Base-by-base conservation (phyloP, 108 stramenopile genomes). In the Cyclotella sp. region DNA sequence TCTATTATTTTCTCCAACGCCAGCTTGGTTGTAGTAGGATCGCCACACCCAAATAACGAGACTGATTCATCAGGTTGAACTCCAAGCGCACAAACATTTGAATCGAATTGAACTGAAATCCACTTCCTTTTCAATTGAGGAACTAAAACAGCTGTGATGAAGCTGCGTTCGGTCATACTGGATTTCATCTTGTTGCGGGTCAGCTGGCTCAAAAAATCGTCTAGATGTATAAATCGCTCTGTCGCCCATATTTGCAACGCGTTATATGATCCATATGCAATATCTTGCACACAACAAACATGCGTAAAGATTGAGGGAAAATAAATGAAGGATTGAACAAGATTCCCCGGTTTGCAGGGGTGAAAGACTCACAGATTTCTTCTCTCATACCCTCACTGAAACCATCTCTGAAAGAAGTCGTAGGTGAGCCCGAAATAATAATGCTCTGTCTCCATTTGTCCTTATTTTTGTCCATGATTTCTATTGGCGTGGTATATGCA, bases 231-330 rank as follows among this genome's bases (percentile, higher is more conserved):
- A 58, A 89, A 89, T 4, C 88, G 80, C 58, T 77, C 57, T n/a
- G 84, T 81, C 13, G 85, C 69, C 85, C 85, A 89, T 19, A 89
- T 58, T 47, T 83, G 63, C 16, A 81, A 77, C 4, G 73, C 83
- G 6, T 83, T 63, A 71, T 73, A 73, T 2, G 83, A 64, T 13
- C 88, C 88, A 63, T 77, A 76, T 21, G 86, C 71, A 77, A 89
- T 82, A 15, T 49, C 88, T 83, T 68, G 83, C 79, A 34, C 77
- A 84, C 51, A 84, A 16, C 2, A 68, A 29, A 49, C 21, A 49
- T 0, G 81, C 78, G 21, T 29, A 34, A 42, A 39, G 30, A 26
- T 0, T 7, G 0, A 12, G 46, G 45, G 46, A 19, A 15, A 47
- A 27, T 21, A 46, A 66, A 66, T 43, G n/a, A n/a, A 47, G 21